Conservation (phyloP, 441 rosid genomes). For the Jatropha multifida region DNA sequence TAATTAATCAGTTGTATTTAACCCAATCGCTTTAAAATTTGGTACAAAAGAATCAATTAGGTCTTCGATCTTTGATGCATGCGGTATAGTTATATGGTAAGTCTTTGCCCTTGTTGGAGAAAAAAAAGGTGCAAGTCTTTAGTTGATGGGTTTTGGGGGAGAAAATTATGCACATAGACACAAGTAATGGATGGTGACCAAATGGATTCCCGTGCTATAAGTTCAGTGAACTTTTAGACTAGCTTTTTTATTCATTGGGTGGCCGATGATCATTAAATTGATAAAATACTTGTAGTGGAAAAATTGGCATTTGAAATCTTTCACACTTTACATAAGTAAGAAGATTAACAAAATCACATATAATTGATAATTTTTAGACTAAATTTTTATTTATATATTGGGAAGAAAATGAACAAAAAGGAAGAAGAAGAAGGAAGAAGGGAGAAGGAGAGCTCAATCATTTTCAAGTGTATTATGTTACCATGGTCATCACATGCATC, state of each 20-base stretch:
- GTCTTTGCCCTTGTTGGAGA: neutral
- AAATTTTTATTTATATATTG: too few species aligned
- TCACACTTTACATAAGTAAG: too few species aligned
- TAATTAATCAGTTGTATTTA: slow-evolving; percentile 10
- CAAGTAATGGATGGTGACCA: neutral
- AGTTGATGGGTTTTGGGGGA: neutral
- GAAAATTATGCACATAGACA: neutral
- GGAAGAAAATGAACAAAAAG: neutral
- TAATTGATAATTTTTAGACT: too few species aligned
- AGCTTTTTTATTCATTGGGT: neutral
- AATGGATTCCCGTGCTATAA: neutral
- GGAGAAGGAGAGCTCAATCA: neutral
- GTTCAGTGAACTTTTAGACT: slow-evolving; percentile 11
- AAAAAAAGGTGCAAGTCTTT: neutral
- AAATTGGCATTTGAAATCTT: too few species aligned
- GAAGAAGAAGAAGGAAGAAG: too few species aligned
- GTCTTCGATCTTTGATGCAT: neutral
- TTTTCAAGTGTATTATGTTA: neutral
- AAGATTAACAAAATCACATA: too few species aligned
- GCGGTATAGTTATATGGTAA: neutral
- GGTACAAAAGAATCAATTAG: slow-evolving; percentile 6
- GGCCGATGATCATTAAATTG: too few species aligned
- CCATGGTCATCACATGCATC: slow-evolving; percentile 18
- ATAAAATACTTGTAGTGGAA: too few species aligned
- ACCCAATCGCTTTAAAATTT: slow-evolving; percentile 23